Evolutionary conservation across 306 rosid species (phyloP), one percentile per base, ranked within the genome.

Genomic region (Prunus dulcis): DNA sequence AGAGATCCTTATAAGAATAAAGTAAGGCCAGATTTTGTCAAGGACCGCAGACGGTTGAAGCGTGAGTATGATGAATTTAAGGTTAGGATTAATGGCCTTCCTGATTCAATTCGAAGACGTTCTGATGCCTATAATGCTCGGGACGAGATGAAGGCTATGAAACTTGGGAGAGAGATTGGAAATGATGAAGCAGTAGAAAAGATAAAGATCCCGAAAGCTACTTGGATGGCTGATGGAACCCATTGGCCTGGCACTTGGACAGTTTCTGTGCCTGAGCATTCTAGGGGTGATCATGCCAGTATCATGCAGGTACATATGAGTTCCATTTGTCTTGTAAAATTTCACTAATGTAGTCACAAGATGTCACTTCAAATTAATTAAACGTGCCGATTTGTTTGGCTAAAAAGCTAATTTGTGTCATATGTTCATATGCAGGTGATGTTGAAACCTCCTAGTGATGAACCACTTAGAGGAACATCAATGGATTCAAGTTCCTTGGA

Each of bases 201-300:
- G 65, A 47, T 82, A 76, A 86, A 87, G 78, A 20, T 83, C 60
- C 88, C 86, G 23, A 91, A 86, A 80, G 93, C 92, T 66, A 89
- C 97, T 51, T 87, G 97, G 92, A 91, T 91, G 97, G 79, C 89
- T 64, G 92, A 91, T 78, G 87, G 86, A 45, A 89, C 93, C 12
- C 88, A 82, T 53, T 91, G 96, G 96, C 96, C 93, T 17, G 96
- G 96, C 25, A 89, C 94, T 64, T 91, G 97, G 97, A 85, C 88
- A 2, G 64, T 18, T 74, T 19, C 89, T 43, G 77, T 81, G 14
- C 82, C 85, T 2, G 92, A 87, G 47, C 91, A 91, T 67, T 86
- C 92, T 30, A 78, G 89, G 81, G 92, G 97, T 41, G 97, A 91
- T 85, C 97, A 91, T 84, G 87, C 94, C 65, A 87, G 97, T 79